Conservation (phyloP, 129 eudicot species). For the Flaveria brownii region DNA sequence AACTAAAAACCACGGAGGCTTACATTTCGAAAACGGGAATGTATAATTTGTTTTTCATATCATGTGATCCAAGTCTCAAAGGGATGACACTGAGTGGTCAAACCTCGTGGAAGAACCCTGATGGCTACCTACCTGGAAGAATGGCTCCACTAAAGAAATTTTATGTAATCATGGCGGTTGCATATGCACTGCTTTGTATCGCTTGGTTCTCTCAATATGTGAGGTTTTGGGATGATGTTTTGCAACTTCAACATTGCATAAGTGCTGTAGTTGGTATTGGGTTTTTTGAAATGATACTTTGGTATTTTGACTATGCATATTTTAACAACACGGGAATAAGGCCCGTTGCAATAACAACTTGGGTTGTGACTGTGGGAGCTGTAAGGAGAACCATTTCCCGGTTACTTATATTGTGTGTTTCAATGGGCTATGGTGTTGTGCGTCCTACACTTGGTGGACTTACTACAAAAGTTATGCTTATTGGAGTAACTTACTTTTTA, state of each 20-base stretch:
- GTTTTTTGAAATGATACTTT: slow-evolving; percentile 80
- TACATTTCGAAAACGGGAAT: slow-evolving; percentile 77
- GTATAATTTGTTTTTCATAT: slow-evolving; percentile 93
- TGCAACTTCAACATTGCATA: slow-evolving; percentile 94
- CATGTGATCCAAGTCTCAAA: slow-evolving; percentile 84
- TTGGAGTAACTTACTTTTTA: slow-evolving; percentile 82
- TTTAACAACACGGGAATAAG: slow-evolving; percentile 85
- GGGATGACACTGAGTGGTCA: slow-evolving; percentile 72
- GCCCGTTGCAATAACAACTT: slow-evolving; percentile 83
- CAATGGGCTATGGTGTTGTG: slow-evolving; percentile 99
- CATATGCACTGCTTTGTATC: slow-evolving; percentile 61
- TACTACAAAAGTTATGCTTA: slow-evolving; percentile 82
- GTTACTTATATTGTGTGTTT: slow-evolving; percentile 75
- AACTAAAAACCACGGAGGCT: slow-evolving; percentile 59
- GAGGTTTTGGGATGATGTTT: slow-evolving; percentile 75
- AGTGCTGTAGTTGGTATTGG: slow-evolving; percentile 81
- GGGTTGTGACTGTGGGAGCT: slow-evolving; percentile 96
- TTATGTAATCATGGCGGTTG: slow-evolving; percentile 71
- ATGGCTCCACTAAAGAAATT: slow-evolving; percentile 93
- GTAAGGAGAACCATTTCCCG: slow-evolving; percentile 81
- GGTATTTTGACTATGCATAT: slow-evolving; percentile 89
- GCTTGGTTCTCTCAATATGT: slow-evolving; percentile 85
- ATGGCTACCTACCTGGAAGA: slow-evolving; percentile 96
- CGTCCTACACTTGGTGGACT: slow-evolving; percentile 99
- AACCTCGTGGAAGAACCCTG: slow-evolving; percentile 92